phyloP scores from a whole-genome alignment of 805 yeast species.

The Citeromyces matritensis region DNA sequence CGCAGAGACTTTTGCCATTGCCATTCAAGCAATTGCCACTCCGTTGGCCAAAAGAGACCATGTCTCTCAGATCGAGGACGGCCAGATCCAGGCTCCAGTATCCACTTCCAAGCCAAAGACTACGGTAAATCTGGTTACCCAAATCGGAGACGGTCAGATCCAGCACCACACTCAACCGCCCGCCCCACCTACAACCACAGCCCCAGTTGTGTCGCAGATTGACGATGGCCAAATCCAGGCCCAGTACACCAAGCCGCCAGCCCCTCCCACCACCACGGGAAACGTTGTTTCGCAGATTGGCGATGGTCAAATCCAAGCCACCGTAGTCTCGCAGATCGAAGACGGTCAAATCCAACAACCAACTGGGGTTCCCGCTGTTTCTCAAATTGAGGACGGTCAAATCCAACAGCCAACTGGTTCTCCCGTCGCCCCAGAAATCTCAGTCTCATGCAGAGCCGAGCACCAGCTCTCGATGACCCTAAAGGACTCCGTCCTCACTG shows the following conservation, averaged over 20 bases:
- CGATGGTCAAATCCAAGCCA: constrained; percentile 20
- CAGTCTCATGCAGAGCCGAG: constrained; percentile 17
- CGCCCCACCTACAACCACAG: constrained; percentile 14
- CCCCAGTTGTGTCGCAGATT: constrained; percentile 26
- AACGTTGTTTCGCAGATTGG: constrained; percentile 19
- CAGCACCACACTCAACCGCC: constrained; percentile 26
- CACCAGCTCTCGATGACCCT: constrained; percentile 27
- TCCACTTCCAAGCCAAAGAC: constrained; percentile 18
- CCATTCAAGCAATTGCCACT: constrained; percentile 35
- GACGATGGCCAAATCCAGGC: constrained; percentile 35
- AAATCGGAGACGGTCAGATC: constrained; percentile 39
- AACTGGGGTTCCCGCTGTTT: constrained; percentile 15
- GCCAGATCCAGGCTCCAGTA: constrained; percentile 41
- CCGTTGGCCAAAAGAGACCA: constrained; percentile 14
- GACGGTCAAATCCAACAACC: constrained; percentile 33
- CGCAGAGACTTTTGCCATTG: constrained; percentile 50
- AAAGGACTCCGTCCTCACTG: constrained; percentile 25
- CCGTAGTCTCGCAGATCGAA: constrained; percentile 27
- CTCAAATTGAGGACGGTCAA: constrained; percentile 5
- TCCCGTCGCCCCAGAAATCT: not conserved
- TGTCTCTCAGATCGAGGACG: constrained; percentile 45
- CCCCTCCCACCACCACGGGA: constrained; percentile 12
- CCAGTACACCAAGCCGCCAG: constrained; percentile 13
- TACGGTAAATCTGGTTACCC: constrained; percentile 22
- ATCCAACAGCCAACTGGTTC: constrained; percentile 8